phyloP scores from a whole-genome alignment of 2,329 filamentous ascomycete genomes.

The Colletotrichum sp. region DNA sequence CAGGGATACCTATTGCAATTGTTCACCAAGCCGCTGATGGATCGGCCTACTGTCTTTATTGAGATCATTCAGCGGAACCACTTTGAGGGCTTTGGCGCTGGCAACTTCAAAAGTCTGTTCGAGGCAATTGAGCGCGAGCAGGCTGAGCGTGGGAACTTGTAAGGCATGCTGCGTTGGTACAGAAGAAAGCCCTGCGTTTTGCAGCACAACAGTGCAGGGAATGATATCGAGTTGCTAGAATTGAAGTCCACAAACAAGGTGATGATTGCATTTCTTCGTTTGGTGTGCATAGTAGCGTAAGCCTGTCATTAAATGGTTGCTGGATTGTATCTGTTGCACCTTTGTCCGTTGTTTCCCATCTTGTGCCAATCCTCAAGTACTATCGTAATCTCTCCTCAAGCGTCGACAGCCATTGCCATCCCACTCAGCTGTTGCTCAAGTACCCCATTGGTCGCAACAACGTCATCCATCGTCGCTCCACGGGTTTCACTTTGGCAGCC shows the following conservation, averaged over 20 bases:
- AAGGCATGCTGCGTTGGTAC: slow-evolving; percentile 23
- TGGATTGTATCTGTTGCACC: neutral
- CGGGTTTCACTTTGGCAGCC: slow-evolving; percentile 72
- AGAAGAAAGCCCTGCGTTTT: neutral
- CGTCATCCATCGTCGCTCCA: slow-evolving; percentile 22
- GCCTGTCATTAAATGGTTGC: neutral
- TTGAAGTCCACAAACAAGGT: neutral
- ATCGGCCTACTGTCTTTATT: slow-evolving; percentile 92
- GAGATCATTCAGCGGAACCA: slow-evolving; percentile 94
- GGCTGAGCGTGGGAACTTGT: slow-evolving; percentile 82
- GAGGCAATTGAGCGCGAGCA: slow-evolving; percentile 96
- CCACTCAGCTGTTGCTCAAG: slow-evolving; percentile 35
- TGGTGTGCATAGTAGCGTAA: neutral
- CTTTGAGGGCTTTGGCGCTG: slow-evolving; percentile 91
- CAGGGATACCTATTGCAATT: slow-evolving; percentile 80
- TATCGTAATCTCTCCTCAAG: slow-evolving; percentile 3
- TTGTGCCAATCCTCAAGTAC: neutral
- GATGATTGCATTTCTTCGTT: neutral
- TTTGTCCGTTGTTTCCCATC: neutral
- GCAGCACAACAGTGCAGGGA: neutral
- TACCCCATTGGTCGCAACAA: slow-evolving; percentile 31
- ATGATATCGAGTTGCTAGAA: neutral
- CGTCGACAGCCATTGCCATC: slow-evolving; percentile 48
- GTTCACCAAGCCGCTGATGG: slow-evolving; percentile 88
- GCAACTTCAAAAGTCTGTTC: slow-evolving; percentile 94